Evolutionary conservation across 2,329 filamentous ascomycete species (phyloP), one percentile per base, ranked within the genome.

Genomic region (Talaromyces atroroseus): DNA sequence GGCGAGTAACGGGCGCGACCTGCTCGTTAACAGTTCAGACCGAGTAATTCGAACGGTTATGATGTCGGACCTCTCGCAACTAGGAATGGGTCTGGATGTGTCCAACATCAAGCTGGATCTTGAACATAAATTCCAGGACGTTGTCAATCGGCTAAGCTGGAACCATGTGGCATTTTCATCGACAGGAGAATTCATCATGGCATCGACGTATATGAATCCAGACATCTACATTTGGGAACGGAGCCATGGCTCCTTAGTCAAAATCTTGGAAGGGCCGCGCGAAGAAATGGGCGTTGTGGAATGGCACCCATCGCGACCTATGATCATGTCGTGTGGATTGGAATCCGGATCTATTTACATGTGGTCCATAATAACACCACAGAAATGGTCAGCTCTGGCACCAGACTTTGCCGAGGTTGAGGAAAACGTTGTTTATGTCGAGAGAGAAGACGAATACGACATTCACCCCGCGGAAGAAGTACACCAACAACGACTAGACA

Each of bases 221-320:
- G 92, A 99, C 73, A 89, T 99, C 61, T 97, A 97, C 73, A 92
- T 97, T 26, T 97, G 92, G 94, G 94, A 99, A 74, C 85, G 94
- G 54, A 88, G 87, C 56, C 90, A 95, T 66, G 94, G 94, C 51
- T 96, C 90, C 72, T 77, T 99, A 57, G 92, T 96, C 53, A 95
- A 95, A 72, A 99, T 99, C 77, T 80, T 99, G 40, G 95, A 99
- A 71, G 92, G 94, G 0, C 92, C 92, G 1, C 95, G 95, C 66
- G 94, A 99, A 74, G 95, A 99, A 73, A 85, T 97, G 60, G 92
- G 92, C 0, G 89, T 95, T 4, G 92, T 99, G 24, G 94, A 99
- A 74, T 99, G 94, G 94, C 94, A 99, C 68, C 94, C 94, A 1
- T 84, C 87, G 60, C 84, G 89, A 29, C 89, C 94, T 0, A 81